Base-by-base conservation (phyloP, 164 flowering plant genomes). In the Aristolochia fimbriata region DNA sequence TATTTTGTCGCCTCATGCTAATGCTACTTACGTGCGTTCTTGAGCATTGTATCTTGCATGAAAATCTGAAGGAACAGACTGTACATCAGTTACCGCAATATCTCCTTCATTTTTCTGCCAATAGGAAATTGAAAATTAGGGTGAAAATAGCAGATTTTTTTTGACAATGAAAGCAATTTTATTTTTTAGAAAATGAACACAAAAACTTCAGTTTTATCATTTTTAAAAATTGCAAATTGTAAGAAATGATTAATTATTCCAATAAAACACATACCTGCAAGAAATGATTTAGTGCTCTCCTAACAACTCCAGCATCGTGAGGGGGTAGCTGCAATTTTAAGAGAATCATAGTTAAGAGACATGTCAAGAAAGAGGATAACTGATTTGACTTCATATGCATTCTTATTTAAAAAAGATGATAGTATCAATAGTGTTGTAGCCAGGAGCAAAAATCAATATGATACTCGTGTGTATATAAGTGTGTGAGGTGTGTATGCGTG, bases 221-320 rank as follows among this genome's bases (percentile, higher is more conserved):
- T 37, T 7, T 37, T 7, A 37, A 37, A 10, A 37, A 37, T 31
- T 31, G 37, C 37, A 31, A 31, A 3, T 31, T 31, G 3, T 31
- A 31, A 31, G 37, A 3, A 31, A 3, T 31, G 7, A 7, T 31
- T 37, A 37, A 10, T 10, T 10, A 37, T 37, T 10, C 54, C 41
- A 69, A 46, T 33, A n/a, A 60, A 48, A 19, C 19, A 6, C 53
- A 52, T 3, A 92, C 98, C 94, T 84, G 97, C 65, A 93, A 78
- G 75, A 84, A 93, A 77, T 93, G 98, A 76, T 93, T 93, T 58
- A 90, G 88, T 43, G 98, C 98, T 73, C 68, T 86, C 69, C 70
- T 75, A 56, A 90, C 96, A 59, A 90, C 92, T 23, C 72, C 70
- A 65, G 99, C 91, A 59, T 93, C 97, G 77, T 93, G 88, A 60